phyloP scores from a whole-genome alignment of 2,329 filamentous ascomycete species.

The Scedosporium dehoogii region DNA sequence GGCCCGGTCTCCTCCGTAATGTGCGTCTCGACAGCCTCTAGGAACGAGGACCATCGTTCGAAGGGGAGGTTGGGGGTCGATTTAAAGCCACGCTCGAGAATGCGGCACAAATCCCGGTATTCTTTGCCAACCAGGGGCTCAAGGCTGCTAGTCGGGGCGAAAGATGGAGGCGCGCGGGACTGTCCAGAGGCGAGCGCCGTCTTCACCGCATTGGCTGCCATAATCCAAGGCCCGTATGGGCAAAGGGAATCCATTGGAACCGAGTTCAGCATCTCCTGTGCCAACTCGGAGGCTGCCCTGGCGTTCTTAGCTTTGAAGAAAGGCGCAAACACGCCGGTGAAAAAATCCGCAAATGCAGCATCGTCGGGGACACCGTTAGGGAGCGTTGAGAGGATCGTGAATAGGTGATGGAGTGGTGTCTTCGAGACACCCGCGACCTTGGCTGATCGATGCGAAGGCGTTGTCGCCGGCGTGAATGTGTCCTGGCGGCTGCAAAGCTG shows the following conservation, averaged over 20 bases:
- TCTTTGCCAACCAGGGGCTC: slow-evolving; percentile 43
- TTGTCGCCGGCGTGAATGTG: slow-evolving; percentile 51
- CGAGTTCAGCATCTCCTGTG: slow-evolving; percentile 39
- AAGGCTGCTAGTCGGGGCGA: slow-evolving; percentile 22
- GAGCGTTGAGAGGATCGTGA: slow-evolving; percentile 46
- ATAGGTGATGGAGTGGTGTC: slow-evolving; percentile 56
- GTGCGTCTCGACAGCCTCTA: slow-evolving; percentile 44
- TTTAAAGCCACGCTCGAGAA: slow-evolving; percentile 54
- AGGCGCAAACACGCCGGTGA: slow-evolving; percentile 43
- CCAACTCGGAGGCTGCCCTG: slow-evolving; percentile 34
- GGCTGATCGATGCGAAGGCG: slow-evolving; percentile 52
- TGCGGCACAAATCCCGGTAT: slow-evolving; percentile 57
- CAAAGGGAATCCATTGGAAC: slow-evolving; percentile 33
- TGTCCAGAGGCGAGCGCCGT: slow-evolving; percentile 31
- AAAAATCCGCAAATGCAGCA: slow-evolving; percentile 32
- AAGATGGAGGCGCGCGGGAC: slow-evolving; percentile 12
- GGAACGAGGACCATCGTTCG: slow-evolving; percentile 42
- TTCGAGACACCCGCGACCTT: slow-evolving; percentile 41
- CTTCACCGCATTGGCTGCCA: slow-evolving; percentile 31
- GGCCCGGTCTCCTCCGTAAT: slow-evolving; percentile 57
- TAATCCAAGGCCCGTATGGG: slow-evolving; percentile 41
- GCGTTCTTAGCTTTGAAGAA: slow-evolving; percentile 44
- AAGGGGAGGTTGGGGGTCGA: slow-evolving; percentile 37
- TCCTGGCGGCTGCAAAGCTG: slow-evolving; percentile 19
- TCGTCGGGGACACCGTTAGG: slow-evolving; percentile 38